Conservation (phyloP, 257 asterid species). For the Fraxinus pennsylvanica region DNA sequence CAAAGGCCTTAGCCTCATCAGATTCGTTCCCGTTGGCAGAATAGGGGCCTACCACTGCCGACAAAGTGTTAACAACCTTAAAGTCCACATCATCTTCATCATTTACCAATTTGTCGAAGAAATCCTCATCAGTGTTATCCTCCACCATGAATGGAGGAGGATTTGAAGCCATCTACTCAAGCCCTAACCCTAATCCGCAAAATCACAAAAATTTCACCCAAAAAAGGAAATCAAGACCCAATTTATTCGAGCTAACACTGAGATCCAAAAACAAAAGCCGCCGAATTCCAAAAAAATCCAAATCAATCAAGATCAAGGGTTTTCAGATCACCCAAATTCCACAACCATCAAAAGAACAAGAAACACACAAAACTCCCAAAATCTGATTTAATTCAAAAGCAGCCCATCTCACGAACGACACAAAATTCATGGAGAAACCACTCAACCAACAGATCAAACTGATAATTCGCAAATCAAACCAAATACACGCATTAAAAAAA, state of each 20-base stretch:
- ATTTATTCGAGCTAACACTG: conserved; percentile 40
- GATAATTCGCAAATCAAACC: conserved; percentile 28
- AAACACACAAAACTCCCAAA: conserved; percentile 19
- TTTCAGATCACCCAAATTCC: conserved; percentile 28
- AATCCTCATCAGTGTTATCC: conserved; percentile 96
- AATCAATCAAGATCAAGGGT: conserved; percentile 65
- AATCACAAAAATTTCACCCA: conserved; percentile 24
- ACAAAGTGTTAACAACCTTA: conserved; percentile 39
- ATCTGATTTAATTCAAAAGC: conserved; percentile 26
- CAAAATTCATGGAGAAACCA: conserved; percentile 17
- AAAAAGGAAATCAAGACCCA: conserved; percentile 28
- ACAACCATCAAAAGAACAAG: neutral
- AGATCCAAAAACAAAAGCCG: conserved; percentile 52
- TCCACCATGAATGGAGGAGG: conserved; percentile 97
- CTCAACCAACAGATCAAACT: conserved; percentile 58
- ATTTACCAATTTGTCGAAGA: conserved; percentile 84
- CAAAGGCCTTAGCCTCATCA: conserved; percentile 73
- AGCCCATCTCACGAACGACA: conserved; percentile 13
- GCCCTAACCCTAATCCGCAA: conserved; percentile 35
- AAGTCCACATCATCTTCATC: conserved; percentile 67
- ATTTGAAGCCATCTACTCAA: conserved; percentile 78
- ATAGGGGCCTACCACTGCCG: conserved; percentile 30
- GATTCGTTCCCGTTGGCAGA: conserved; percentile 56
- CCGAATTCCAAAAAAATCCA: conserved; percentile 32
- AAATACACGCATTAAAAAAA: conserved; percentile 26